Base-by-base conservation (phyloP, 129 eudicot species). In the Escallonia herrerae region DNA sequence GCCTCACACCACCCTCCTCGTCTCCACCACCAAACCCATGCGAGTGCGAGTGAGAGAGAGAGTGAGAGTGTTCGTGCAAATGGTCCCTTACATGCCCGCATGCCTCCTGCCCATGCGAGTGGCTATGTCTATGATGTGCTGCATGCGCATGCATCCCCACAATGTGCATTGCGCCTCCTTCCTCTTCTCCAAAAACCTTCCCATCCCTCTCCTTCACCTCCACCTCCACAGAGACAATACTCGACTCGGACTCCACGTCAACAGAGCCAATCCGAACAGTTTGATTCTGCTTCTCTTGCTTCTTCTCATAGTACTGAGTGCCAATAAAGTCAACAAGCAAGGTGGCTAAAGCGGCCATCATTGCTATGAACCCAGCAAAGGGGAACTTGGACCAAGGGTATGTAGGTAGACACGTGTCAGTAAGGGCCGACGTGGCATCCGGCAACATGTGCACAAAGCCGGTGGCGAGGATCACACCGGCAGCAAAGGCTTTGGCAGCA, bases 141-240 rank as follows among this genome's bases (percentile, higher is more conserved):
- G 80, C 95, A 47, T 90, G 97, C 4, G 97, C 97, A 77, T 82
- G 97, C 85, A 90, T 90, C 57, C 97, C 97, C 56, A 87, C 95
- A 43, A 90, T 90, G 75, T 90, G 97, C 73, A 90, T 87, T 3
- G 81, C 93, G 0, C 93, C 80, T 4, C 97, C 82, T 45, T 82
- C 95, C 69, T 90, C 97, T 72, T 90, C 95, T 2, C 95, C 91
- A 40, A 87, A 80, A 61, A 81, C 86, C 70, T 73, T 84, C 58
- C 58, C 81, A 55, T 38, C 59, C 15, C n/a, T 56, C 15, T 69
- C 82, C 60, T 76, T 81, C 38, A 56, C 56, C 63, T 60, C 69
- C 68, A 64, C 15, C 41, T 65, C 81, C 59, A 44, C 82, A 12
- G 82, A 77, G 37, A 75, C 75, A 8, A 80, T 80, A 56, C 85